Conservation (phyloP, 192 early-diverging fungal species). For the Phlyctochytrium bullatum region DNA sequence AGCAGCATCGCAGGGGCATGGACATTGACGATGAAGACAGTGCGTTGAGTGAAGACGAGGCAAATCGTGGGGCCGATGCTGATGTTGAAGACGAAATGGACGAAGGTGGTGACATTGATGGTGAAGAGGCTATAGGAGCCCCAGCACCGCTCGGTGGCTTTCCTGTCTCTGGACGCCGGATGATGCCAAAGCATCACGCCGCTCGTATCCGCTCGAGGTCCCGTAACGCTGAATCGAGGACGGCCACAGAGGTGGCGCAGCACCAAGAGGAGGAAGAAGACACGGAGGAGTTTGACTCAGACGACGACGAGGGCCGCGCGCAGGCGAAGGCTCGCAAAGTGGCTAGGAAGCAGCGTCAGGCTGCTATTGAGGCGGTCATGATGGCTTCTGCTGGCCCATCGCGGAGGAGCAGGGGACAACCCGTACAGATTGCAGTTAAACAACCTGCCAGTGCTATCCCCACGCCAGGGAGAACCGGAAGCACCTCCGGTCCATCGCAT, state of each 20-base stretch:
- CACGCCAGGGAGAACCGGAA: too few species aligned
- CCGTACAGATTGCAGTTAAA: neutral
- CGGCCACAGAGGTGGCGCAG: too few species aligned
- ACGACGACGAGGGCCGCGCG: neutral
- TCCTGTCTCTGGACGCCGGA: too few species aligned
- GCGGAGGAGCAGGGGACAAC: too few species aligned
- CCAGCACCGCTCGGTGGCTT: too few species aligned
- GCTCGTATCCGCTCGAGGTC: too few species aligned
- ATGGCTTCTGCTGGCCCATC: neutral
- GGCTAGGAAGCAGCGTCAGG: neutral
- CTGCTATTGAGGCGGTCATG: neutral
- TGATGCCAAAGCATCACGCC: too few species aligned
- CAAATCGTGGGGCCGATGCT: too few species aligned
- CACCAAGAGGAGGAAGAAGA: neutral
- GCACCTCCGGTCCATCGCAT: neutral
- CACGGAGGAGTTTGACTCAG: slow-evolving; percentile 1
- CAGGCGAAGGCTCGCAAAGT: neutral
- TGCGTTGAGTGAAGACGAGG: neutral
- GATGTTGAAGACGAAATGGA: too few species aligned
- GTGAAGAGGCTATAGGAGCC: too few species aligned
- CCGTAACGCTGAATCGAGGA: too few species aligned
- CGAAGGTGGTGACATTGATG: too few species aligned
- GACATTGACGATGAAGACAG: neutral
- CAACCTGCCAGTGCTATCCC: neutral
- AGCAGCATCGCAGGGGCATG: neutral